Evolutionary conservation across 805 yeast species (phyloP).

Genomic region (Dipodascus albidus): DNA sequence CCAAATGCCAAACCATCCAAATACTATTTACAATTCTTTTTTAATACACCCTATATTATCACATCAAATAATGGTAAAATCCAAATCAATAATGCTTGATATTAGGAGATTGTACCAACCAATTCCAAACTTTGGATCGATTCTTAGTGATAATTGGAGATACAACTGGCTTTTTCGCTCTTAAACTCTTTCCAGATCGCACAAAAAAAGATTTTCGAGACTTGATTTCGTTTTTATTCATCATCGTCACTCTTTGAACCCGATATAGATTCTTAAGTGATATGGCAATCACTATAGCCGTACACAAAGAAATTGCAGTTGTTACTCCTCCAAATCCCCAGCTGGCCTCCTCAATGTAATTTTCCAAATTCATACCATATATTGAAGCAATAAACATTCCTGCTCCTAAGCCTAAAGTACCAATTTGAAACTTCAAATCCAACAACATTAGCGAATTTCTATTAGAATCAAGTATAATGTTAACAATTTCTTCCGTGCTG

Average conservation of each 20-base stretch:
- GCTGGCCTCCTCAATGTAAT: conserved; percentile 74
- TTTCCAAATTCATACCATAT: conserved; percentile 93
- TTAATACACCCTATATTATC: too few species aligned
- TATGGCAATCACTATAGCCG: conserved; percentile 36
- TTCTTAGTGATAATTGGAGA: not conserved
- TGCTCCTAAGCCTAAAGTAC: conserved; percentile 70
- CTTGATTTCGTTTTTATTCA: not conserved
- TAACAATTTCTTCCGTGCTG: conserved; percentile 91
- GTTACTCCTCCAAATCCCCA: conserved; percentile 7
- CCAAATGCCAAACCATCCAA: not conserved
- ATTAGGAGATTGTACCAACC: not conserved
- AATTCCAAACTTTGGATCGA: not conserved
- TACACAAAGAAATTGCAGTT: conserved; percentile 33
- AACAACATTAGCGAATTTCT: conserved; percentile 86
- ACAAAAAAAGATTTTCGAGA: not conserved
- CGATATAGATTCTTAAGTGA: conserved; percentile 48
- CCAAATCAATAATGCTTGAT: not conserved
- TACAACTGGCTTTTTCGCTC: not conserved
- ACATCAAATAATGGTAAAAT: too few species aligned
- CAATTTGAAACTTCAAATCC: conserved; percentile 73
- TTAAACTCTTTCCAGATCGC: not conserved
- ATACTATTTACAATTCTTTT: not conserved
- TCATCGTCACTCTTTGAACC: conserved; percentile 64
- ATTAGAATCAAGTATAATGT: conserved; percentile 85
- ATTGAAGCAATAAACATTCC: conserved; percentile 74